Conservation (phyloP, 345 rosid species). For the Aquilaria yunnanensis region DNA sequence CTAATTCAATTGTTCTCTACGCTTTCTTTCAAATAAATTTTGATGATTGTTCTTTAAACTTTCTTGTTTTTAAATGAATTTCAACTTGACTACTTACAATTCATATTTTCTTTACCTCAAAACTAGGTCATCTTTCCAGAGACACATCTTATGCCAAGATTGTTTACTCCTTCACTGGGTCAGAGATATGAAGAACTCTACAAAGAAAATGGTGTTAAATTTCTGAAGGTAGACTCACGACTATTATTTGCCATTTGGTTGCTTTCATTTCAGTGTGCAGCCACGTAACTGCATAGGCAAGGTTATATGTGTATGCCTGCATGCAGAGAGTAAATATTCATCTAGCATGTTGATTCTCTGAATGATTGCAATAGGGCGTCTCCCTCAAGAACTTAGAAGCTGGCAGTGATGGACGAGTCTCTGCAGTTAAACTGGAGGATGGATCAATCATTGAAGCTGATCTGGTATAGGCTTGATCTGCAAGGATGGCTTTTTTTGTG, state of each 20-base stretch:
- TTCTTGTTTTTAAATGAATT: no score
- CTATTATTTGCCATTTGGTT: no score
- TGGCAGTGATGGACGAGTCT: conserved; percentile 67
- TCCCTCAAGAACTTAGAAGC: conserved; percentile 74
- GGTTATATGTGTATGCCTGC: not conserved
- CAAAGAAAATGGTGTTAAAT: conserved; percentile 73
- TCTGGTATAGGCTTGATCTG: conserved; percentile 32
- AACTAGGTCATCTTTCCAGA: conserved; percentile 78
- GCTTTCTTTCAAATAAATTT: no score
- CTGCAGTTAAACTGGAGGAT: conserved; percentile 76
- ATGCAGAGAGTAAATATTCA: not conserved
- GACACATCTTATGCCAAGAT: conserved; percentile 76
- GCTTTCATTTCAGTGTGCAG: no score
- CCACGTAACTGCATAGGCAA: no score
- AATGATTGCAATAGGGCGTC: conserved; percentile 45
- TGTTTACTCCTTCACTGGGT: conserved; percentile 92
- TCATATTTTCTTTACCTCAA: conserved; percentile 11
- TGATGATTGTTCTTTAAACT: no score
- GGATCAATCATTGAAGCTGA: conserved; percentile 85
- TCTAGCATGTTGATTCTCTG: conserved; percentile 5
- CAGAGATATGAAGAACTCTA: conserved; percentile 75
- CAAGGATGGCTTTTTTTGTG: not conserved
- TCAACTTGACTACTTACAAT: not conserved
- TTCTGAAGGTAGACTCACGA: conserved; percentile 43
- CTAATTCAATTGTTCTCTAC: no score